A percentile compares a stretch with the other conserved stretches of the same genome.
phyloP scores from a whole-genome alignment of 2,329 filamentous ascomycete species.

The Graphilbum ipis-grandicollis region DNA sequence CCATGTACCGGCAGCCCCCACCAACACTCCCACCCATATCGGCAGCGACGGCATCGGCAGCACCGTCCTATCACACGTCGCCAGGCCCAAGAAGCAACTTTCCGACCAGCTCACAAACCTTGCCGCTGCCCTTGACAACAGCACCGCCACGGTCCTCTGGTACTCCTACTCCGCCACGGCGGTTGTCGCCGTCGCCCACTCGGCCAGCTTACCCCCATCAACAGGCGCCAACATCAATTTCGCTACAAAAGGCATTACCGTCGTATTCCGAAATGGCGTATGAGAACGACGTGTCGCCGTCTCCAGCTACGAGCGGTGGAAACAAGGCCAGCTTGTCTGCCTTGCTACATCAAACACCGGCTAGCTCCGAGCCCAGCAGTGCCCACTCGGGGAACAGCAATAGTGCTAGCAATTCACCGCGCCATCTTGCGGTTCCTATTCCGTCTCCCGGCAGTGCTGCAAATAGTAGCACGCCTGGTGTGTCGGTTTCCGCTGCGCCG shows the following conservation, averaged over 20 bases:
- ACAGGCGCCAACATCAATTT: conserved; percentile 17
- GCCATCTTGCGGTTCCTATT: conserved; percentile 12
- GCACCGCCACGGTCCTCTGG: not conserved
- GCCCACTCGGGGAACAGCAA: conserved; percentile 18
- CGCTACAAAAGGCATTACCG: conserved; percentile 22
- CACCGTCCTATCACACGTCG: conserved; percentile 3
- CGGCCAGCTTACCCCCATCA: conserved; percentile 12
- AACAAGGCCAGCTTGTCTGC: conserved; percentile 30
- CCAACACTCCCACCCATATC: conserved; percentile 6
- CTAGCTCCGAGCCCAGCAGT: conserved; percentile 23
- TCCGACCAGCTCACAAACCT: conserved; percentile 4
- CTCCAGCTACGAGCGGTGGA: conserved; percentile 1
- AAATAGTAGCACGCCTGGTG: not conserved
- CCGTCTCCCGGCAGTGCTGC: not conserved
- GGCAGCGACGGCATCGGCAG: not conserved
- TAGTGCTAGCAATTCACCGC: conserved; percentile 31
- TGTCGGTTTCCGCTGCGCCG: not conserved
- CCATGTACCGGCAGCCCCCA: conserved; percentile 5
- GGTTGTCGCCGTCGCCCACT: conserved; percentile 3
- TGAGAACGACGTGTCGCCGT: conserved; percentile 4
- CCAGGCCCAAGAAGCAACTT: conserved; percentile 4
- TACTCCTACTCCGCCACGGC: conserved; percentile 4
- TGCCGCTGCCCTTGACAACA: conserved; percentile 2
- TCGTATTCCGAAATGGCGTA: conserved; percentile 21
- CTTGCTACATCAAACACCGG: conserved; percentile 30